These are phyloP conservation scores for Tetradesmus lagerheimii DNA, from an alignment of 139 green algal species.

Conservation along the genomic window DNA sequence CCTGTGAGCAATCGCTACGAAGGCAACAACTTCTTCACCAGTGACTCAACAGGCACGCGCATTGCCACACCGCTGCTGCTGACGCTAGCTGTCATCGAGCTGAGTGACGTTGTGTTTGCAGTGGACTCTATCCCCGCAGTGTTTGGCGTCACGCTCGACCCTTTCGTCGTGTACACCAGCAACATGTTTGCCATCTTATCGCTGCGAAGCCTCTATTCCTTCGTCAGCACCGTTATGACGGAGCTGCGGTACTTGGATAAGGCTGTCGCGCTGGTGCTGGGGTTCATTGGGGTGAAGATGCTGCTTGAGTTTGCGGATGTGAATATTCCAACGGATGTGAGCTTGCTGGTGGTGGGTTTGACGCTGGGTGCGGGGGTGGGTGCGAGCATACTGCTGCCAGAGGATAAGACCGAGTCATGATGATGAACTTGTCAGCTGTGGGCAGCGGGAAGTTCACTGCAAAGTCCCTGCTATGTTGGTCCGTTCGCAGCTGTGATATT, in stretches of 20 bases:
- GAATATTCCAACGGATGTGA: conserved; percentile 79
- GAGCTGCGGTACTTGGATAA: conserved; percentile 87
- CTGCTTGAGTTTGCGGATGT: conserved; percentile 80
- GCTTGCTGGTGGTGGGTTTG: conserved; percentile 79
- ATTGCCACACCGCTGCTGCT: conserved; percentile 93
- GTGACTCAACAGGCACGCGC: neutral
- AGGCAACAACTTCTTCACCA: conserved; percentile 92
- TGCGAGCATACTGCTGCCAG: conserved; percentile 72
- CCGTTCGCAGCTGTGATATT: too few relatives aligned
- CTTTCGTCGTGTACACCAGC: conserved; percentile 97
- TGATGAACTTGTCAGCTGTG: too few relatives aligned
- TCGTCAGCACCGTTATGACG: conserved; percentile 65
- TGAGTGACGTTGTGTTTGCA: conserved; percentile 96
- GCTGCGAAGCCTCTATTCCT: conserved; percentile 84
- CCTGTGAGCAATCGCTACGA: conserved; percentile 87
- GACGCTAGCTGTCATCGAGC: conserved; percentile 92
- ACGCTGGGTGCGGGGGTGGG: conserved; percentile 80
- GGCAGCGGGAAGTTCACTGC: too few relatives aligned
- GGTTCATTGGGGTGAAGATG: conserved; percentile 92
- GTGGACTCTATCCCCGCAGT: conserved; percentile 88
- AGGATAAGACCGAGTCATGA: conserved; percentile 24
- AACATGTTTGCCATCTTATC: conserved; percentile 96
- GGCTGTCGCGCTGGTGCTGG: conserved; percentile 87
- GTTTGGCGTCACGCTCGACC: conserved; percentile 96
- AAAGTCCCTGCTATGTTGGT: too few relatives aligned